Base-by-base conservation (phyloP, 78 protist genomes). In the Chrysochromulina parva region DNA sequence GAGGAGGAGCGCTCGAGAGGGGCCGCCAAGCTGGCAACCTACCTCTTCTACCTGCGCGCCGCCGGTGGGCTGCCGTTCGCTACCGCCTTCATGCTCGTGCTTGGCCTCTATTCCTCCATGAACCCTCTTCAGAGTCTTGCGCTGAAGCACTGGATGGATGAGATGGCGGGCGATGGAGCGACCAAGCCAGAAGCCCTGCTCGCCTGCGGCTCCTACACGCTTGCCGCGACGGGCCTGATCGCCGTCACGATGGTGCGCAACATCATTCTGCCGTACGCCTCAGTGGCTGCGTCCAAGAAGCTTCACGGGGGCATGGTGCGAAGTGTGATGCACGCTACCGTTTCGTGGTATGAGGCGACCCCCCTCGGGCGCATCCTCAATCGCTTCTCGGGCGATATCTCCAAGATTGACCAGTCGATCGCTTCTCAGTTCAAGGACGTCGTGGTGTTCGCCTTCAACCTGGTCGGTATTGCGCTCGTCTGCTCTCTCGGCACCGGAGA, bases 291-390 rank as follows among this genome's bases (percentile, higher is more conserved):
- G 50, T 78, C 86, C 48, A 38, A 17, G 6, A 0, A 3, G 47
- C 47, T 67, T 38, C 76, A 67, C 76, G 50, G 14, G 50, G 10
- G 19, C 47, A 67, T 67, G 76, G 4, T 14, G 50, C 74, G 1
- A 19, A 0, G 67, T 3, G 57, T 95, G 59, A 16, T 91, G 62
- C 74, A 60, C 74, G 65, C 94, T 5, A 38, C 95, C 19, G 55
- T 85, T 73, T 9, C 91, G 88, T 97, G 96, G 94, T 97, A 96
- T 87, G 99, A 97, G 89, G 91, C 96, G 5, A 97, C 99, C 11
- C 99, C 99, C 10, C 81, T 93, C 19, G 99, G 99, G n/a, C 92
- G 98, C 16, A 95, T 98, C 59, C 74, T 98, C 52, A 97, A 97
- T 85, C 96, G 98, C 62, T 58, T 58, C 13, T 58, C 13, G 62